Conservation (phyloP, 768 basidiomycete species). For the Pseudohyphozyma bogoriensis region DNA sequence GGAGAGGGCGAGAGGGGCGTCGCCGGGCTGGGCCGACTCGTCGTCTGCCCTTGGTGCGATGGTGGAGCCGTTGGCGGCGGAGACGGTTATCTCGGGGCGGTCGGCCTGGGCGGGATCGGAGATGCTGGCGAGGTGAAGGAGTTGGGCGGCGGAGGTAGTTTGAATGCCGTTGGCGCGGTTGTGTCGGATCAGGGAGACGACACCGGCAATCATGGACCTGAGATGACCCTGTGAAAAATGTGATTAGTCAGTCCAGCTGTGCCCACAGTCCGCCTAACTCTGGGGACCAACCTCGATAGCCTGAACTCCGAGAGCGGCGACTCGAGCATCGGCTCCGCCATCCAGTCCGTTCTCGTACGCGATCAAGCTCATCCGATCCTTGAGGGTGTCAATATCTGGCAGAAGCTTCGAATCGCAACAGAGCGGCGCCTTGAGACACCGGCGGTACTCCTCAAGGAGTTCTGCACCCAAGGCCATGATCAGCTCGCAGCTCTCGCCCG, state of each 20-base stretch:
- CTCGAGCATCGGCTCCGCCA: conserved; percentile 13
- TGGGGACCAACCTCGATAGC: conserved; percentile 27
- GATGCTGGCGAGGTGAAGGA: not conserved
- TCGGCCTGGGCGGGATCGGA: not conserved
- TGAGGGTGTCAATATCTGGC: conserved; percentile 23
- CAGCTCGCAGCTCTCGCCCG: not conserved
- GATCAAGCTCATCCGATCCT: conserved; percentile 16
- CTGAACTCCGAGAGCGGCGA: conserved; percentile 1
- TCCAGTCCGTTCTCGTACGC: conserved; percentile 20
- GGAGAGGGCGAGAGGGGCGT: conserved; percentile 8
- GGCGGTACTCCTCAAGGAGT: conserved; percentile 20
- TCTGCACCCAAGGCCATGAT: conserved; percentile 1
- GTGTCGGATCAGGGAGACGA: conserved; percentile 20
- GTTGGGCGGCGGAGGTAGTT: not conserved
- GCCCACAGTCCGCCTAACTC: not conserved
- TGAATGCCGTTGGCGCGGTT: conserved; percentile 7
- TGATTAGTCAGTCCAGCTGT: not conserved
- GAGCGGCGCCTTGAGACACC: conserved; percentile 13
- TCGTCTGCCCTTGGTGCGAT: not conserved
- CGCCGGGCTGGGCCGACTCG: not conserved
- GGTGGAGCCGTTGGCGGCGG: not conserved
- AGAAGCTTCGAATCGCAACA: conserved; percentile 22
- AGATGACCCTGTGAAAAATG: conserved; percentile 15
- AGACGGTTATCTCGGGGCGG: not conserved
- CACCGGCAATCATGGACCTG: conserved; percentile 15